These are phyloP conservation scores for Dactylorhiza incarnata DNA, from an alignment of 106 monocot species.

Conservation along the genomic window DNA sequence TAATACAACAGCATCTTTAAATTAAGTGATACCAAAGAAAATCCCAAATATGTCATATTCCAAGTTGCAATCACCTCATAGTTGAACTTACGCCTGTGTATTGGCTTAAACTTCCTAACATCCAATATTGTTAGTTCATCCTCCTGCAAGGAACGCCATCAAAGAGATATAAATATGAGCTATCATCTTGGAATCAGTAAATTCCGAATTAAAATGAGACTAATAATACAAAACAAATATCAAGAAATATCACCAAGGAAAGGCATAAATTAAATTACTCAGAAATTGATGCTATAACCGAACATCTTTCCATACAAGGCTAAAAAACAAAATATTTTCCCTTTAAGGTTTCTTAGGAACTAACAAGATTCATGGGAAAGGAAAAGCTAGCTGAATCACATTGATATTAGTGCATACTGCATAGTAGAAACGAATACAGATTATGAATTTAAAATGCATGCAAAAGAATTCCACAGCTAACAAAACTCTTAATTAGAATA, in stretches of 20 bases:
- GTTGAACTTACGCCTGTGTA: constrained; percentile 79
- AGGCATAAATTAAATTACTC: not conserved
- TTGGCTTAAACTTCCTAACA: constrained; percentile 87
- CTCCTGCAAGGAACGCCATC: constrained; percentile 43
- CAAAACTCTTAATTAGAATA: no score
- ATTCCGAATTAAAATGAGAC: not conserved
- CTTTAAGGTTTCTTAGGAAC: not conserved
- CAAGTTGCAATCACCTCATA: constrained; percentile 57
- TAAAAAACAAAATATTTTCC: not conserved
- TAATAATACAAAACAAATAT: not conserved
- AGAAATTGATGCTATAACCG: not conserved
- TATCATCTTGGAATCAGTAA: not conserved
- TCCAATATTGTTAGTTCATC: constrained; percentile 97
- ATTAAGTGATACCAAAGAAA: not conserved
- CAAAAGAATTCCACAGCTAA: not conserved
- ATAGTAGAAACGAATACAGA: not conserved
- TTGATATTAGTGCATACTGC: not conserved
- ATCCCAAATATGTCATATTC: not conserved
- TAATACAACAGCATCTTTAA: not conserved
- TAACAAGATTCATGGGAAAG: not conserved
- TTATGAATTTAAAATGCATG: not conserved
- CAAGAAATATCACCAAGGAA: not conserved
- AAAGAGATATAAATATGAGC: not conserved
- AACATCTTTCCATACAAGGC: not conserved
- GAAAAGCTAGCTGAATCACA: not conserved